phyloP scores from a whole-genome alignment of 1,284 basidiomycete species.

The Malassezia restricta region DNA sequence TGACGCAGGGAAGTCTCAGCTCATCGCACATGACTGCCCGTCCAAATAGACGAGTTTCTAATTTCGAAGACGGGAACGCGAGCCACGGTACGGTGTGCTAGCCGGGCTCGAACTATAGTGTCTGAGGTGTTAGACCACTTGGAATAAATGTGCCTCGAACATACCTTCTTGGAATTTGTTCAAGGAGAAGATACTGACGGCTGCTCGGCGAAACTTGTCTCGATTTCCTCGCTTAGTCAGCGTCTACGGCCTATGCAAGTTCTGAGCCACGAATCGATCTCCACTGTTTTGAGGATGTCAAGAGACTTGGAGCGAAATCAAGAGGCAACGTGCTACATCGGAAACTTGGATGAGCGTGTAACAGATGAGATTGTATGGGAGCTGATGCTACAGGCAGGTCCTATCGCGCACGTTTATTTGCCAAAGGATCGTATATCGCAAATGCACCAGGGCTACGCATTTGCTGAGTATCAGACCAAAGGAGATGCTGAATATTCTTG shows the following conservation, averaged over 20 bases:
- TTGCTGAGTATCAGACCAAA: slow-evolving; percentile 95
- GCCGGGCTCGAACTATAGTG: slow-evolving; percentile 16
- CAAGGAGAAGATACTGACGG: slow-evolving; percentile 9
- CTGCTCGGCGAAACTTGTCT: background rate
- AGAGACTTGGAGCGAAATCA: slow-evolving; percentile 41
- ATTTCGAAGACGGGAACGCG: slow-evolving; percentile 19
- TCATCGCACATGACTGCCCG: slow-evolving; percentile 2
- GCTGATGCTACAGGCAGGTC: slow-evolving; percentile 94
- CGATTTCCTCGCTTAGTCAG: background rate
- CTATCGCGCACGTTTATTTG: slow-evolving; percentile 69
- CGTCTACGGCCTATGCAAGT: background rate
- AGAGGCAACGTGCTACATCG: slow-evolving; percentile 49
- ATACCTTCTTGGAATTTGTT: slow-evolving; percentile 17
- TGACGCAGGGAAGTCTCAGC: background rate
- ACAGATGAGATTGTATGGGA: slow-evolving; percentile 93
- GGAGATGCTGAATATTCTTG: slow-evolving; percentile 97
- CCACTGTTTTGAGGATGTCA: slow-evolving; percentile 17
- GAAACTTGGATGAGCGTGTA: slow-evolving; percentile 89
- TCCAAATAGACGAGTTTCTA: slow-evolving; percentile 8
- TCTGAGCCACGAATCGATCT: background rate
- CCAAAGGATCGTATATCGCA: slow-evolving; percentile 98
- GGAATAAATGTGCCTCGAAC: background rate
- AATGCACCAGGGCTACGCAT: slow-evolving; percentile 95
- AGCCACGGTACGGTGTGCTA: slow-evolving; percentile 7
- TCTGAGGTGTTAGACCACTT: slow-evolving; percentile 2